Conservation (phyloP, 768 basidiomycete species). For the Leccinum incarnatum region DNA sequence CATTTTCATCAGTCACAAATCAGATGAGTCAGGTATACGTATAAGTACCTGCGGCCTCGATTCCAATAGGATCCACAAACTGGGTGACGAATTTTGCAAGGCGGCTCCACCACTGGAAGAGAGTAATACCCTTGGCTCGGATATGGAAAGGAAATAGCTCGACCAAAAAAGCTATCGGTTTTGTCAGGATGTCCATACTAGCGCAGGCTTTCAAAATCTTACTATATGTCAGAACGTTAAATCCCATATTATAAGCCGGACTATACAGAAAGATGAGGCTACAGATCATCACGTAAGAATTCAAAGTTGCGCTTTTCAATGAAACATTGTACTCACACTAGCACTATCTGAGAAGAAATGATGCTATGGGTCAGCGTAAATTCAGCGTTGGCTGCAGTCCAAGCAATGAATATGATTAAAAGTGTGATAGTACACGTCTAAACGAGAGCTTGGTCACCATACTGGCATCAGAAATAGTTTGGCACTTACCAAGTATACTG, state of each 20-base stretch:
- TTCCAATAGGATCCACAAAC: slow-evolving; percentile 18
- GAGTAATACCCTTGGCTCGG: slow-evolving; percentile 57
- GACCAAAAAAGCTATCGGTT: slow-evolving; percentile 52
- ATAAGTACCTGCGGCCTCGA: slow-evolving; percentile 8
- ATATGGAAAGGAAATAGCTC: slow-evolving; percentile 65
- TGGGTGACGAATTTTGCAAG: slow-evolving; percentile 19
- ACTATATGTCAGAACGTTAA: slow-evolving; percentile 10
- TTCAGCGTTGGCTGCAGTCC: slow-evolving; percentile 20
- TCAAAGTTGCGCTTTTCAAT: background rate
- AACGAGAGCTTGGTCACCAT: background rate
- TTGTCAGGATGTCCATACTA: background rate
- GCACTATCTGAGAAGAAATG: slow-evolving; percentile 4
- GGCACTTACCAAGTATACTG: slow-evolving; percentile 13
- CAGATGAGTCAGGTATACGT: background rate
- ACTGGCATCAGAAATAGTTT: background rate
- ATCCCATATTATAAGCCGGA: slow-evolving; percentile 16
- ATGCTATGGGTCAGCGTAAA: slow-evolving; percentile 14
- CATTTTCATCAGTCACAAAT: background rate
- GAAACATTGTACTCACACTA: slow-evolving; percentile 6
- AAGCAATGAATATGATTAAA: slow-evolving; percentile 12
- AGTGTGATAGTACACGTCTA: slow-evolving; percentile 18
- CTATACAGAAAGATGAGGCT: slow-evolving; percentile 22
- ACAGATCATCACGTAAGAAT: background rate
- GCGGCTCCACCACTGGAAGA: slow-evolving; percentile 60
- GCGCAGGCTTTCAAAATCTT: background rate